Evolutionary conservation across 768 basidiomycete genomes (phyloP), one percentile per base, ranked within the genome.

Genomic region (Tulasnella calospora): DNA sequence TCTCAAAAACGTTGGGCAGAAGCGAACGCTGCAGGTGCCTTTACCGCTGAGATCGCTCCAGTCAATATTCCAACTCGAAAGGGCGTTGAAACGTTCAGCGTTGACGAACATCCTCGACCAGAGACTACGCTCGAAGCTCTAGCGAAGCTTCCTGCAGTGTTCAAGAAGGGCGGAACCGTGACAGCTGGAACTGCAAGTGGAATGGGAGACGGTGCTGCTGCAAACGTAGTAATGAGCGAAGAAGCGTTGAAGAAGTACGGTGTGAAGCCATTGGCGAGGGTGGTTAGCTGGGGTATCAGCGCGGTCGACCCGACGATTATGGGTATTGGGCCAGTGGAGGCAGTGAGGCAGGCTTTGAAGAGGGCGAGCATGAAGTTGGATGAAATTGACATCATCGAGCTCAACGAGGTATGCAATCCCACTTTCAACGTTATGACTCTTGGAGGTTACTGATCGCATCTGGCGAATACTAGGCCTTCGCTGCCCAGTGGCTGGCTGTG

Each of bases 291-390:
- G 79, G 83, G 84, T 69, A 83, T 85, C 80, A 82, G 82, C 46
- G 85, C 85, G 13, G 85, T 85, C 69, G 85, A 85, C 77, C 85
- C 85, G 38, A 84, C 82, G 69, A 82, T 85, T 72, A 86, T 86
- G 85, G 85, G 85, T 23, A 84, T 86, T 71, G 85, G 85, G 41
- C 85, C 85, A 5, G 85, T 86, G 12, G 82, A 81, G 47, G 82
- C 82, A 6, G 82, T 83, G 73, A 47, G 72, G 46, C 79, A 78
- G 19, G 82, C 82, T 1, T 80, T 83, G 27, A 72, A 73, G 44
- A 80, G 81, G 41, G 82, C 82, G 0, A 75, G 71, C n/a, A 33
- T 82, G 79, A 81, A 71, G 19, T 79, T 86, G 7, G 80, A 76
- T 17, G 85, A 85, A 76, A 86, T 86, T 79, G 85, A 85, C 80